phyloP scores from a whole-genome alignment of 495 filamentous ascomycete genomes.

The Trypethelium eluteriae region DNA sequence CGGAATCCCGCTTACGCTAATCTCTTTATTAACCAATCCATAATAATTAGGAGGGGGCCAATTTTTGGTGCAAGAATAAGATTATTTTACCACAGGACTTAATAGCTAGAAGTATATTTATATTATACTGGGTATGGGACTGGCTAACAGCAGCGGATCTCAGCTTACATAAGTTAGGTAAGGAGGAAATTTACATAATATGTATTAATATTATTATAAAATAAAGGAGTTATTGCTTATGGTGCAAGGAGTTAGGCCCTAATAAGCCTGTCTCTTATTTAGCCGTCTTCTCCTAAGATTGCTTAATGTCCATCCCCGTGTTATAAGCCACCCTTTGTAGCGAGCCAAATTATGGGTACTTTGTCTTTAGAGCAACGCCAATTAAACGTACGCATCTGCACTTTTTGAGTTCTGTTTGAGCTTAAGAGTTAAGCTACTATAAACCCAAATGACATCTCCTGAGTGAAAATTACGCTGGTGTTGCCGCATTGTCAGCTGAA shows the following conservation, averaged over 20 bases:
- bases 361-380: background rate
- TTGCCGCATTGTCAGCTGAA: background rate
- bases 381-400: background rate
- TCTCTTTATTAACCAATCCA: background rate
- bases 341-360: background rate
- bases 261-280: too few species aligned
- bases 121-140: background rate
- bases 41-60: background rate
- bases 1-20: background rate
- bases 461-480: background rate
- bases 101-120: background rate
- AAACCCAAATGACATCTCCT: background rate
- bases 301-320: too few species aligned
- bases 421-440: background rate
- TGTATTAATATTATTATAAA: background rate
- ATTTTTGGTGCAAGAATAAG: background rate
- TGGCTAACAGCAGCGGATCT: background rate
- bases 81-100: background rate
- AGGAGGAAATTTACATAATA: background rate
- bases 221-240: background rate
- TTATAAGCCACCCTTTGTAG: too few species aligned
- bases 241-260: too few species aligned
- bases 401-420: background rate
- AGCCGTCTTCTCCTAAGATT: too few species aligned
- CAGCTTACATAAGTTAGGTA: background rate